Percentiles rank a stretch among this genome's conserved stretches.
Evolutionary conservation across 768 basidiomycete genomes (phyloP).

Genomic region (Xerocomellus intermedius): DNA sequence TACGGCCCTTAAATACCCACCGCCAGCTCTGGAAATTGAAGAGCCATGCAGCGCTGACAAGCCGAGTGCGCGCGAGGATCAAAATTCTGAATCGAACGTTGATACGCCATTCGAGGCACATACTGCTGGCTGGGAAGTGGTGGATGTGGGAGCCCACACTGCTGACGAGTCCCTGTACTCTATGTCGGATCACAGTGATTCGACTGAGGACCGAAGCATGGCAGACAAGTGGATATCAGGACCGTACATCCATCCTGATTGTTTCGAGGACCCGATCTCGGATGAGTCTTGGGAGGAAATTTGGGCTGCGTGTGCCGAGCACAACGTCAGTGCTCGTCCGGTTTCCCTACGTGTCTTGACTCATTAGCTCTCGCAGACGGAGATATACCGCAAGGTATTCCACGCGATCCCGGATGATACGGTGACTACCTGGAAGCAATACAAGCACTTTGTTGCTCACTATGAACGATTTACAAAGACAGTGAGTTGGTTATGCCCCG

Average conservation of each 20-base stretch:
- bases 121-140: conserved; percentile 43
- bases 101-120: conserved; percentile 30
- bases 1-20: conserved; percentile 50
- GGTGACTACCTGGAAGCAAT: conserved; percentile 94
- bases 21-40: conserved; percentile 33
- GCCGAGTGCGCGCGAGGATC: conserved; percentile 18
- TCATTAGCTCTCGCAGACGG: conserved; percentile 58
- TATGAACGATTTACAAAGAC: conserved; percentile 74
- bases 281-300: conserved; percentile 88
- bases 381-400: conserved; percentile 95
- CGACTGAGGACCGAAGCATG: conserved; percentile 48
- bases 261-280: conserved; percentile 85
- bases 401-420: conserved; percentile 90
- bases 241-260: conserved; percentile 72
- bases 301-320: conserved; percentile 84
- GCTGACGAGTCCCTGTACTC: conserved; percentile 50
- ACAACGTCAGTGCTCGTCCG: conserved; percentile 64
- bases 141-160: conserved; percentile 37
- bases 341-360: neutral
- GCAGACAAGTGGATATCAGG: conserved; percentile 53
- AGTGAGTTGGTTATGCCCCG: conserved; percentile 38
- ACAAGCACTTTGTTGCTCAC: conserved; percentile 77
- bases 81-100: neutral
- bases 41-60: conserved; percentile 31
- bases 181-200: conserved; percentile 43